Evolutionary conservation across 257 asterid species (phyloP).

Genomic region (Primulina eburnea): DNA sequence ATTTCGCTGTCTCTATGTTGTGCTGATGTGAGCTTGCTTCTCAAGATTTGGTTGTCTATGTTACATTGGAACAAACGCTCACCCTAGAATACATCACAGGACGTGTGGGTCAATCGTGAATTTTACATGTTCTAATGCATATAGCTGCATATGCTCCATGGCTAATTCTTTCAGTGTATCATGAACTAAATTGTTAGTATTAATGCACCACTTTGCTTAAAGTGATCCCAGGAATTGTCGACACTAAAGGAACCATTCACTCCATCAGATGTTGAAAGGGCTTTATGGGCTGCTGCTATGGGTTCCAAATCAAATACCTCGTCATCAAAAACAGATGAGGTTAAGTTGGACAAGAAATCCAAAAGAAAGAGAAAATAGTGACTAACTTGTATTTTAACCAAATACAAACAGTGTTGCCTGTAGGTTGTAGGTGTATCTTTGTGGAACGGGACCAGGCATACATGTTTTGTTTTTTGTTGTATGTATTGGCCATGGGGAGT

Average conservation of each 20-base stretch:
- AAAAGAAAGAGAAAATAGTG: conserved; percentile 54
- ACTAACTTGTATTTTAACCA: neutral
- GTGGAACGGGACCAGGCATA: neutral
- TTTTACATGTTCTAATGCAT: neutral
- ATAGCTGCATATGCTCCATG: too few relatives aligned
- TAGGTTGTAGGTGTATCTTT: neutral
- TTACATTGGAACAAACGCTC: too few relatives aligned
- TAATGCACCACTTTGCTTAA: neutral
- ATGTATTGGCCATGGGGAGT: too few relatives aligned
- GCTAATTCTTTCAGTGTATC: neutral
- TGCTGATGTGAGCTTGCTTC: too few relatives aligned
- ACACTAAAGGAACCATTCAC: conserved; percentile 42
- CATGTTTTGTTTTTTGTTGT: too few relatives aligned
- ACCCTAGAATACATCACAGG: too few relatives aligned
- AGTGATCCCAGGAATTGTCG: conserved; percentile 51
- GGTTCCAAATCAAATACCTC: conserved; percentile 33
- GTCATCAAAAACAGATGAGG: conserved; percentile 30
- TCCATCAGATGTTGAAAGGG: conserved; percentile 87
- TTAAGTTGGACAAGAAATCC: conserved; percentile 24
- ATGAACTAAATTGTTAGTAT: neutral
- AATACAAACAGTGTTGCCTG: neutral
- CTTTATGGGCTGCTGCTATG: conserved; percentile 61
- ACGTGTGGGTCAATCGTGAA: neutral
- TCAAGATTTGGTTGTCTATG: too few relatives aligned
- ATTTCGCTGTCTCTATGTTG: too few relatives aligned